Evolutionary conservation across 192 early-diverging fungal species (phyloP).

Genomic region (Diversispora eburnea): DNA sequence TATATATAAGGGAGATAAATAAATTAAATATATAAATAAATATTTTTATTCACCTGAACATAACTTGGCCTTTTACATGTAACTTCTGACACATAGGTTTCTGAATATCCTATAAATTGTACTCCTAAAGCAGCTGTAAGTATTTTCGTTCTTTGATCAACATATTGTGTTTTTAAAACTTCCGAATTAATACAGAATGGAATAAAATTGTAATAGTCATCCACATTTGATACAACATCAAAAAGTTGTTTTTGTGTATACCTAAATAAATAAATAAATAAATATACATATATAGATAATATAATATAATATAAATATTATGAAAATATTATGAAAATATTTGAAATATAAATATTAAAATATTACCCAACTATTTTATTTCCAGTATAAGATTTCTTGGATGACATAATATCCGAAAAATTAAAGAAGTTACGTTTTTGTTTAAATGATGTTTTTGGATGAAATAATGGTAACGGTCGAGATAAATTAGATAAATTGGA

Average conservation of each 20-base stretch:
- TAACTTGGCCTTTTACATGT: slow-evolving; percentile 57
- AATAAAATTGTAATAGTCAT: slow-evolving; percentile 76
- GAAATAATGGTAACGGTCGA: not conserved
- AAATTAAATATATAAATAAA: not conserved
- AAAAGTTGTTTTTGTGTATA: slow-evolving; percentile 77
- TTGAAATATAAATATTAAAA: no score
- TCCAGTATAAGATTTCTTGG: slow-evolving; percentile 4
- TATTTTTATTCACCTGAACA: slow-evolving; percentile 52
- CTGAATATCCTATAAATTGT: slow-evolving; percentile 74
- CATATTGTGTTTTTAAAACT: slow-evolving; percentile 45
- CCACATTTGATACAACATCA: slow-evolving; percentile 75
- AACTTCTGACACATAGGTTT: slow-evolving; percentile 76
- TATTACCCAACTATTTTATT: slow-evolving; percentile 11
- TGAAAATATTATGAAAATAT: not conserved
- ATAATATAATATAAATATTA: not conserved
- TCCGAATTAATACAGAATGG: slow-evolving; percentile 73
- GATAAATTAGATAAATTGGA: not conserved
- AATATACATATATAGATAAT: not conserved
- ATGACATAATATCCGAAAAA: slow-evolving; percentile 5
- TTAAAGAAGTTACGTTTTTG: not conserved
- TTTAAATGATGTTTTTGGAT: not conserved
- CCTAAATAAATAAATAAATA: not conserved
- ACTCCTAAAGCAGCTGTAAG: slow-evolving; percentile 58
- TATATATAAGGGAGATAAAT: not conserved
- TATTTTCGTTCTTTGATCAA: slow-evolving; percentile 4